Evolutionary conservation across 129 eudicot genomes (phyloP), one percentile per base, ranked within the genome.

Genomic region (Artemisia tridentata): DNA sequence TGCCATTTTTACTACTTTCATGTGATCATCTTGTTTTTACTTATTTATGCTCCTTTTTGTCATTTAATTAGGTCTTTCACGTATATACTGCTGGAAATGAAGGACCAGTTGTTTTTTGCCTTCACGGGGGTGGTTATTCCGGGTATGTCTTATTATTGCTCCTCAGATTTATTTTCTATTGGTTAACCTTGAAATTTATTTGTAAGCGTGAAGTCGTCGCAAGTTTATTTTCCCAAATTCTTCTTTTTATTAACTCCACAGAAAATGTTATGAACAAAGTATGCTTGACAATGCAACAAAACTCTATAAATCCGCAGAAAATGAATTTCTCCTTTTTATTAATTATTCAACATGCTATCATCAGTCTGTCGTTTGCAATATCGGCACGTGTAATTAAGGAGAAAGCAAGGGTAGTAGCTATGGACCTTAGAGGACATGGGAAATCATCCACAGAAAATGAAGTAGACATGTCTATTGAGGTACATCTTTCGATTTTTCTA

Each of bases 381-480:
- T 79, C 97, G 74, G 79, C 99, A 2, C 72, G 78, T 3, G 68
- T 64, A 71, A 88, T 95, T 6, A 95, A 95, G 84, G 96, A 95
- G 54, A 88, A 95, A 75, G 97, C 89, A 69, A 81, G 97, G 64
- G 84, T 95, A 29, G 96, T 95, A 63, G 93, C 99, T 47, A 76
- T 95, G 99, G 99, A 95, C 83, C 72, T 85, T 73, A 80, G 99
- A 84, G 99, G 99, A 53, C 99, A 95, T 71, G 99, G 99, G 62
- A 95, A 95, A 73, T 82, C 99, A 72, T 80, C 81, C 63, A 86
- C 99, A 14, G 97, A 90, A 65, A 84, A 95, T 83, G 97, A 95
- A 67, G 61, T 95, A 11, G 96, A 95, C 72, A 82, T 95, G 78
- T 90, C 97, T 20, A 80, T 87, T 82, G 99, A 87, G 92, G 99